Percentiles rank a stretch among this genome's conserved stretches.
phyloP scores from a whole-genome alignment of 1,284 basidiomycete genomes.

The Flammula alnicola region DNA sequence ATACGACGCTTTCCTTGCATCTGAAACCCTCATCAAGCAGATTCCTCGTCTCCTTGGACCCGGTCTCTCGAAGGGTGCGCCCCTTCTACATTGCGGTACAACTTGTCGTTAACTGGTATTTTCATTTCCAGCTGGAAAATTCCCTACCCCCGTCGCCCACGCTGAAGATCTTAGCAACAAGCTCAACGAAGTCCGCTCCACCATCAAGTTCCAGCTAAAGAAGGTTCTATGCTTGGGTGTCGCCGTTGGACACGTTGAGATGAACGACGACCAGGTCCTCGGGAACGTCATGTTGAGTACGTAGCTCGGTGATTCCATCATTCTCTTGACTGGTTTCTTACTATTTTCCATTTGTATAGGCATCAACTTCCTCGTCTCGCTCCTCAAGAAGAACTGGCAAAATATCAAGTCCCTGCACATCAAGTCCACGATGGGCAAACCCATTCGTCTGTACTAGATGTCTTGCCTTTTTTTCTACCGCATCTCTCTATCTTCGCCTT shows the following conservation, averaged over 20 bases:
- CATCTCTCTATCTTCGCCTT: not conserved
- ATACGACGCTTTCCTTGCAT: constrained; percentile 98
- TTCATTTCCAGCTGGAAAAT: constrained; percentile 84
- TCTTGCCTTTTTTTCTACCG: not conserved
- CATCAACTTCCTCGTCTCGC: constrained; percentile 99
- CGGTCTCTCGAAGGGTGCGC: constrained; percentile 95
- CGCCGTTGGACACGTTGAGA: constrained; percentile 96
- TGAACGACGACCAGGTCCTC: constrained; percentile 97
- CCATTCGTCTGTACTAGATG: constrained; percentile 65
- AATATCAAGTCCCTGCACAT: constrained; percentile 99
- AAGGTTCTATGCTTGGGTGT: constrained; percentile 99
- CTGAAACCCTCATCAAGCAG: constrained; percentile 99
- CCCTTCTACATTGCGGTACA: not conserved
- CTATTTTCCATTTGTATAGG: constrained; percentile 44
- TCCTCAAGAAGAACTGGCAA: constrained; percentile 99
- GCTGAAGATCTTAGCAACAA: constrained; percentile 92
- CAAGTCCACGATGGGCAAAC: constrained; percentile 99
- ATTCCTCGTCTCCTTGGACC: constrained; percentile 99
- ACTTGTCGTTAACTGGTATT: constrained; percentile 3
- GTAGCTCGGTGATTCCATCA: too few species aligned
- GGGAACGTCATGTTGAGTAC: constrained; percentile 95
- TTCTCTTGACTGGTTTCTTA: not conserved
- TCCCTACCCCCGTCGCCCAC: constrained; percentile 97
- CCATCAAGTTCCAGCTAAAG: constrained; percentile 99
- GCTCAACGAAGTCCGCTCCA: constrained; percentile 94